A percentile compares a stretch with the other conserved stretches of the same genome.
These are phyloP conservation scores for Komagataella pseudopastoris DNA, from an alignment of 805 yeast genomes.

Conservation along the genomic window DNA sequence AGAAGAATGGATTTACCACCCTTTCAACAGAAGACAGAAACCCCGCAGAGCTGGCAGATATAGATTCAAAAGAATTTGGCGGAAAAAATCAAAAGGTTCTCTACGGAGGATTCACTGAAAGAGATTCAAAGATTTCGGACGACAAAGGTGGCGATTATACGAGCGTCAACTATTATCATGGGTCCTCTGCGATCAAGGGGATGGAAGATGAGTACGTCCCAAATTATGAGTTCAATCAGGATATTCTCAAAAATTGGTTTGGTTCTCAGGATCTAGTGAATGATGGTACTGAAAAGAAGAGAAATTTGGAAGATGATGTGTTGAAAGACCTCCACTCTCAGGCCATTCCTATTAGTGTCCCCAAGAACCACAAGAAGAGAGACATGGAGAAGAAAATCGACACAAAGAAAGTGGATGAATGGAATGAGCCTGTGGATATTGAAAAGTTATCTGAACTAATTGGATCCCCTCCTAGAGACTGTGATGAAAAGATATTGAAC, in stretches of 20 bases:
- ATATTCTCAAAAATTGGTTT: slow-evolving; percentile 34
- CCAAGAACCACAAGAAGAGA: slow-evolving; percentile 1
- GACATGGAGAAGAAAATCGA: background rate
- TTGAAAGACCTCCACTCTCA: slow-evolving; percentile 10
- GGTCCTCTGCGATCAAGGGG: slow-evolving; percentile 21
- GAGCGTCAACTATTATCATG: background rate
- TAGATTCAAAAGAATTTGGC: background rate
- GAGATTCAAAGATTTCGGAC: background rate
- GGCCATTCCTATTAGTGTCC: slow-evolving; percentile 14
- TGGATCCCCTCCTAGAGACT: slow-evolving; percentile 17
- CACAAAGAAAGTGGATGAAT: background rate
- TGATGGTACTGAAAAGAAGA: background rate
- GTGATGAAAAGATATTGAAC: slow-evolving; percentile 26
- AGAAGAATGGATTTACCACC: slow-evolving; percentile 6
- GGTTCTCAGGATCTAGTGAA: slow-evolving; percentile 3
- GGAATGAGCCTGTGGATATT: background rate
- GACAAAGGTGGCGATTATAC: background rate
- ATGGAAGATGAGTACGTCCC: slow-evolving; percentile 72
- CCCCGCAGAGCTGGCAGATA: slow-evolving; percentile 5
- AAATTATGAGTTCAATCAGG: slow-evolving; percentile 43
- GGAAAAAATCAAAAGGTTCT: background rate
- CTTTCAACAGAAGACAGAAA: slow-evolving; percentile 1
- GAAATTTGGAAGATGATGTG: slow-evolving; percentile 2
- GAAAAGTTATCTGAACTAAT: background rate
- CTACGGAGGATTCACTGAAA: background rate